Conservation (phyloP, 495 filamentous ascomycete genomes). For the Aspergillus haitiensis region DNA sequence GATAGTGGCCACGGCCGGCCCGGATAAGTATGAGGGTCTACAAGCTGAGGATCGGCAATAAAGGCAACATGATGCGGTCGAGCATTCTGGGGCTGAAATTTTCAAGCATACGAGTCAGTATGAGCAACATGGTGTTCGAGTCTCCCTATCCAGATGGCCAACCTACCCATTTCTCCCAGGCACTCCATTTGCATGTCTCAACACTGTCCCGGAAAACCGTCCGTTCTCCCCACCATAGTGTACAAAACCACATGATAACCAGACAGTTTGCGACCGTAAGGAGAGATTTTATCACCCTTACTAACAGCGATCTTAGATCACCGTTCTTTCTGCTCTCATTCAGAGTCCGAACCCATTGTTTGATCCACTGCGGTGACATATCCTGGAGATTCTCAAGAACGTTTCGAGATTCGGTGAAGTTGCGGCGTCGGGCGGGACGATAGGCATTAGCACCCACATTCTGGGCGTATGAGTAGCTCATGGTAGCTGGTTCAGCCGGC, state of each 20-base stretch:
- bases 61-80: slow-evolving; percentile 83
- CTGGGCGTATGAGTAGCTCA: slow-evolving; percentile 45
- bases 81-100: slow-evolving; percentile 64
- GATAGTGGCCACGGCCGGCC: slow-evolving; percentile 88
- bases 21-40: slow-evolving; percentile 95
- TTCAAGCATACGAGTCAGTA: slow-evolving; percentile 20
- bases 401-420: slow-evolving; percentile 15
- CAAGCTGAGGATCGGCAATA: slow-evolving; percentile 94
- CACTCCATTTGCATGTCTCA: slow-evolving; percentile 72
- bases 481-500: slow-evolving; percentile 25
- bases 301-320: slow-evolving; percentile 20
- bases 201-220: slow-evolving; percentile 68
- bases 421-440: slow-evolving; percentile 29
- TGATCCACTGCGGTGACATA: slow-evolving; percentile 22
- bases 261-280: slow-evolving; percentile 65
- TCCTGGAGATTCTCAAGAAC: slow-evolving; percentile 20
- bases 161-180: slow-evolving; percentile 92
- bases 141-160: background rate
- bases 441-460: slow-evolving; percentile 32
- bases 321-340: slow-evolving; percentile 12
- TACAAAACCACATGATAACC: slow-evolving; percentile 70
- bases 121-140: too few species aligned
- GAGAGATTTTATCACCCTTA: slow-evolving; percentile 28
- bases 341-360: slow-evolving; percentile 30
- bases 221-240: slow-evolving; percentile 86